Conservation (phyloP, 495 filamentous ascomycete genomes). For the Tricharina praecox region DNA sequence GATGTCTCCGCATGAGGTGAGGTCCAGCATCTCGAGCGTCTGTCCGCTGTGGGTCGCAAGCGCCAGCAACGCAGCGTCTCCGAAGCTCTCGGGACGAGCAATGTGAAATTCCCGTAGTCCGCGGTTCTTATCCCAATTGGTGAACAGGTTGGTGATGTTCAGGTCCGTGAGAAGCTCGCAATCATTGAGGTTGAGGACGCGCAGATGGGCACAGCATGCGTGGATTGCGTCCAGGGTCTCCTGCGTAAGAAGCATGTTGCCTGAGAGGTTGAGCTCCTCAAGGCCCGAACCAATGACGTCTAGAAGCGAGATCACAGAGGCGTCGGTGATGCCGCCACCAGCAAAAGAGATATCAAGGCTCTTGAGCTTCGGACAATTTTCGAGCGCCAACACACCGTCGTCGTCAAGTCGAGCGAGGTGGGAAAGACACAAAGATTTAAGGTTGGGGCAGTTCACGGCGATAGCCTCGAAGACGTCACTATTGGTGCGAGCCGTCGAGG, state of each 20-base stretch:
- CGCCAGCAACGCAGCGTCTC: slow-evolving; percentile 10
- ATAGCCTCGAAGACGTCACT: slow-evolving; percentile 14
- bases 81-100: slow-evolving; percentile 9
- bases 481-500: slow-evolving; percentile 17
- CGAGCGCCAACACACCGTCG: slow-evolving; percentile 8
- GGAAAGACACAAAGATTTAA: slow-evolving; percentile 13
- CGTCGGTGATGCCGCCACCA: slow-evolving; percentile 17
- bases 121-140: slow-evolving; percentile 11
- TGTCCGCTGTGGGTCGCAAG: slow-evolving; percentile 13
- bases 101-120: slow-evolving; percentile 13
- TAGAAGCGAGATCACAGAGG: slow-evolving; percentile 11
- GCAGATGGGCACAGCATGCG: slow-evolving; percentile 12
- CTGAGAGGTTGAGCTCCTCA: slow-evolving; percentile 14
- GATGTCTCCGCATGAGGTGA: slow-evolving; percentile 16
- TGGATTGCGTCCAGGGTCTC: slow-evolving; percentile 9
- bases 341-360: slow-evolving; percentile 18
- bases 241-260: slow-evolving; percentile 9
- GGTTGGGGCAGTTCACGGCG: slow-evolving; percentile 20
- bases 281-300: slow-evolving; percentile 15
- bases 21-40: slow-evolving; percentile 14
- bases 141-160: slow-evolving; percentile 16
- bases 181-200: slow-evolving; percentile 13
- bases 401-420: slow-evolving; percentile 15
- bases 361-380: slow-evolving; percentile 10
- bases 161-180: slow-evolving; percentile 11